Evolutionary conservation across 441 rosid species (phyloP), one percentile per base, ranked within the genome.

Genomic region (Arabidopsis hybrid): DNA sequence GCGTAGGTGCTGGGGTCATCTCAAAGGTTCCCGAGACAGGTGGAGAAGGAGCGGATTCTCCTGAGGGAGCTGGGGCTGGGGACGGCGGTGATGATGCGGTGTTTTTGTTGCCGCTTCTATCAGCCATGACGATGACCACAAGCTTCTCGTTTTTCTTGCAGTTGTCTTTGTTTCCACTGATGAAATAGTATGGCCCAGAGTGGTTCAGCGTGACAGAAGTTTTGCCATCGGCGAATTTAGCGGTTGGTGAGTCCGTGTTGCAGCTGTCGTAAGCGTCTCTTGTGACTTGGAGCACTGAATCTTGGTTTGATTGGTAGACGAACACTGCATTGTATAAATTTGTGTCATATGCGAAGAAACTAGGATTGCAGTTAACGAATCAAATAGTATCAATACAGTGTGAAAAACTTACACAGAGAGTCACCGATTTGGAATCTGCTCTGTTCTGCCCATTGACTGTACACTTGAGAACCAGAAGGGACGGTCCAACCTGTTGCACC

Each of bases 341-440:
- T 18, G 50, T 21, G 26, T 49, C 61, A 76, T 11, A 43, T 72
- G 42, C 17, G 35, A 67, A 46, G 4, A 38, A 38, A 31, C 32
- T 38, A 60, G 0, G 26, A 21, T 21, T 21, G 26, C 3, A 5
- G 55, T 60, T 43, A 36, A 11, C 14, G n/a, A 65, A 14, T 31
- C 1, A 47, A 16, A 31, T 39, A 58, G 55, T 69, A 62, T 36
- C 1, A 53, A 46, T 56, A 47, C 3, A 38, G 26, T 8, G 16
- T 40, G 17, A n/a, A 21, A 8, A 71, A 82, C 88, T 76, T 87
- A 92, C 99, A 62, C 0, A 95, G 59, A 6, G 96, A 82, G 83
- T 94, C 99, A 4, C 93, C 93, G 31, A 80, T 74, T 71, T 87
- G 96, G 81, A 94, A 91, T 61, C 99, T 79, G 80, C 68, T 89